Evolutionary conservation across 1,284 basidiomycete species (phyloP), one percentile per base, ranked within the genome.

Genomic region (Trichosporon sp.): DNA sequence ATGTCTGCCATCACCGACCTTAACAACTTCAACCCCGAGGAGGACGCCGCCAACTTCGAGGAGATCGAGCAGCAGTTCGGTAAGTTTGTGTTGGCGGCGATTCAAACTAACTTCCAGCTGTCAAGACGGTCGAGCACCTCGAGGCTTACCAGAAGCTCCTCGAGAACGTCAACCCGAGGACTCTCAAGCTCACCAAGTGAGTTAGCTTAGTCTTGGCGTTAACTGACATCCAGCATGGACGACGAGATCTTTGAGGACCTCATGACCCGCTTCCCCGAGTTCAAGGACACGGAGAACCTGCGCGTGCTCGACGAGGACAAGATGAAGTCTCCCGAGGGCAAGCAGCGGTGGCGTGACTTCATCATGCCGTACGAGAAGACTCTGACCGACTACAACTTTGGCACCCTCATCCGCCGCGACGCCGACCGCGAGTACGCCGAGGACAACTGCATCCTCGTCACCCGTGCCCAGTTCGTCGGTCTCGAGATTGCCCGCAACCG

Each of bases 91-190:
- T 63, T 66, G 1, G 43, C 21, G 19, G 48, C 1, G 1, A 11
- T 26, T 11, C 37, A 54, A n/a, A 19, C 70, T 68, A 14, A 73
- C 65, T 35, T 37, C 38, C 70, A 70, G 96, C 96, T 32, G 96
- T 99, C 68, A 94, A 92, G 85, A 94, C 94, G 43, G 95, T 98
- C 72, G 94, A 97, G 82, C 94, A 97, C 77, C 92, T 95, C 69
- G 93, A 96, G 92, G 95, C 94, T 5, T 98, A 98, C 86, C 97
- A 96, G 92, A 96, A 94, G 82, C 88, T 99, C 65, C 86, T 98
- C 72, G 92, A 92, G 80, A 91, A 91, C 78, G 89, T 98, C 69
- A 83, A 87, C 56, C 94, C 95, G 64, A 88, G 87, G 69, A 88
- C 90, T 65, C 89, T 98, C 72, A 89, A 87, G 77, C 86, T 97